These are phyloP conservation scores for Lactifluus pinguis DNA, from an alignment of 768 basidiomycete species.

Conservation along the genomic window DNA sequence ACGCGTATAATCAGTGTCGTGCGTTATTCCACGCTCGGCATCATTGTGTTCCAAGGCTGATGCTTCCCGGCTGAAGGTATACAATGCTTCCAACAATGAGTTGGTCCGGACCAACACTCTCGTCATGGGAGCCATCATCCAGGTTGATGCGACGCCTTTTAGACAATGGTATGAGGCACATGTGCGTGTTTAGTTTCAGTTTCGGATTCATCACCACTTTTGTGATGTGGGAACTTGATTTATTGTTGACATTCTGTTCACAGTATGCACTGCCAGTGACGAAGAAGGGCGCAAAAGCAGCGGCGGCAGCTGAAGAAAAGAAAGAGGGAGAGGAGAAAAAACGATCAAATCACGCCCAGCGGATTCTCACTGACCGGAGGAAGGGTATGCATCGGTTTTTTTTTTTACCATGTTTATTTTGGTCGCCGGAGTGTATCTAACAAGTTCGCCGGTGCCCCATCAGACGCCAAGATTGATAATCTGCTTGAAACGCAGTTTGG, in stretches of 20 bases:
- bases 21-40: constrained; percentile 29
- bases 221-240: neutral
- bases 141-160: constrained; percentile 98
- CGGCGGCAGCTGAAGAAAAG: constrained; percentile 38
- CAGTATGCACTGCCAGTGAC: constrained; percentile 94
- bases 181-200: constrained; percentile 42
- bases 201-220: constrained; percentile 4
- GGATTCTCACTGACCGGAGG: constrained; percentile 81
- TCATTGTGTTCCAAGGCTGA: neutral
- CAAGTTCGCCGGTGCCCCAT: neutral
- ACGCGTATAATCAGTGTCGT: constrained; percentile 95
- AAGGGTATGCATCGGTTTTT: constrained; percentile 48
- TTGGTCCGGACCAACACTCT: constrained; percentile 99
- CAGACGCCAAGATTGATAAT: constrained; percentile 86
- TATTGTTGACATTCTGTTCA: neutral
- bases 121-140: constrained; percentile 94
- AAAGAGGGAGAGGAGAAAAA: constrained; percentile 57
- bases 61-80: constrained; percentile 49
- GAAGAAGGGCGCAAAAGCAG: constrained; percentile 70
- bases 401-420: neutral
- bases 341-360: constrained; percentile 84
- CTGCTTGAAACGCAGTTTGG: constrained; percentile 85
- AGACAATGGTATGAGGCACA: constrained; percentile 99
- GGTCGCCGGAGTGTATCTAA: constrained; percentile 6
- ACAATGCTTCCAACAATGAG: constrained; percentile 99